Conservation (phyloP, 2,329 filamentous ascomycete genomes). For the Eutypa lata region DNA sequence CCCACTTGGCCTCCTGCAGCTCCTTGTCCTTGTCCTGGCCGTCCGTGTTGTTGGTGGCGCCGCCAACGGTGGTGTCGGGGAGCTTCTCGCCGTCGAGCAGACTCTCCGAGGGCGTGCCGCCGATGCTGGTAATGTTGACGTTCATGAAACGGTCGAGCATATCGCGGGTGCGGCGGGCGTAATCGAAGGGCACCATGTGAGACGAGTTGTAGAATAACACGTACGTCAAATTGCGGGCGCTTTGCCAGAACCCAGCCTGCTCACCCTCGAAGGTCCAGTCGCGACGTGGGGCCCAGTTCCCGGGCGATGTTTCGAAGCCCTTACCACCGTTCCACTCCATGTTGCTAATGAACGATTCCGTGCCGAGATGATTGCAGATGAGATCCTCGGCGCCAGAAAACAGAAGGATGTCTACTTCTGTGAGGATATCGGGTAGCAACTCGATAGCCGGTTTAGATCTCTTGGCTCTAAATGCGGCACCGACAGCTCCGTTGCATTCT, state of each 20-base stretch:
- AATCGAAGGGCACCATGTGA: conserved; percentile 98
- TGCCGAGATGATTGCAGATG: conserved; percentile 96
- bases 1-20: conserved; percentile 82
- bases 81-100: conserved; percentile 83
- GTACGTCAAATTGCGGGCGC: conserved; percentile 92
- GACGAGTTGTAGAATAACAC: conserved; percentile 92
- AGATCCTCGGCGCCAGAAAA: conserved; percentile 94
- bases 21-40: conserved; percentile 66
- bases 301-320: conserved; percentile 84
- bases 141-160: conserved; percentile 97
- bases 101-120: conserved; percentile 74
- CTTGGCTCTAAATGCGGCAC: conserved; percentile 63
- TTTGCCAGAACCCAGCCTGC: conserved; percentile 86
- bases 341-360: conserved; percentile 84
- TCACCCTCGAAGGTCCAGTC: conserved; percentile 94
- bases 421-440: conserved; percentile 74
- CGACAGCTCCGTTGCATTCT: conserved; percentile 82
- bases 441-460: conserved; percentile 71
- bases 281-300: conserved; percentile 85
- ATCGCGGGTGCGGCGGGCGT: conserved; percentile 79
- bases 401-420: conserved; percentile 74
- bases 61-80: conserved; percentile 72
- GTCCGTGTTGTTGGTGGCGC: conserved; percentile 59
- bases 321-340: conserved; percentile 89
- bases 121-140: conserved; percentile 86